Base-by-base conservation (phyloP, 2,329 filamentous ascomycete genomes). In the Fusarium phyllophilum region DNA sequence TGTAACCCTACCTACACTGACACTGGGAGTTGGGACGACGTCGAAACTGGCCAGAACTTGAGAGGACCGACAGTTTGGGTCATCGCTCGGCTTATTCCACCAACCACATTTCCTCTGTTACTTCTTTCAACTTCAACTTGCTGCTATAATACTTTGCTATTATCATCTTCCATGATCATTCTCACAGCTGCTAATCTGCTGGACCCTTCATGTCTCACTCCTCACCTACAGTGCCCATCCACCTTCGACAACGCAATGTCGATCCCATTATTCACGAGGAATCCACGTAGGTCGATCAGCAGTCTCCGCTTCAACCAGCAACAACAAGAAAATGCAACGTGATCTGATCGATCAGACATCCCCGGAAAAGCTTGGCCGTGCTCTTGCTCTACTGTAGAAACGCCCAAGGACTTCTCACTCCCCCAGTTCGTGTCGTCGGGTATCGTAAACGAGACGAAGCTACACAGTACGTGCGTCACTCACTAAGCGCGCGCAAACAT, bases 311-410 rank as follows among this genome's bases (percentile, higher is more conserved):
- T 42, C 44, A 57, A 46, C 56, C 41, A 68, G n/a, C 61, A 58
- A 41, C 49, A 54, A 63, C n/a, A 66, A 54, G 41, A 36, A 52
- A 66, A 74, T 73, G 70, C 49, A 72, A 73, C 71, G 29, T 74
- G 71, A 74, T 74, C 67, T 74, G 66, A 74, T 74, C 72, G 72
- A 74, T 74, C 72, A 70, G 49, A 51, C 54, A 42, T 60, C 54
- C 70, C 70, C 58, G 42, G 71, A 55, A 71, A 74, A 72, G 67
- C 61, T 60, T 68, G 60, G 24, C 59, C 74, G 73, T 71, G 52
- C 61, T 60, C 51, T 66, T 68, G 58, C 58, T 63, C 65, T 66
- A 58, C 58, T 66, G 39, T 29, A 64, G 31, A 58, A 72, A 72
- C 71, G 22, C 70, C 66, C 67, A 39, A 41, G n/a, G 11, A 31